phyloP scores from a whole-genome alignment of 2,329 filamentous ascomycete genomes.

The Sclerotinia spermophila region DNA sequence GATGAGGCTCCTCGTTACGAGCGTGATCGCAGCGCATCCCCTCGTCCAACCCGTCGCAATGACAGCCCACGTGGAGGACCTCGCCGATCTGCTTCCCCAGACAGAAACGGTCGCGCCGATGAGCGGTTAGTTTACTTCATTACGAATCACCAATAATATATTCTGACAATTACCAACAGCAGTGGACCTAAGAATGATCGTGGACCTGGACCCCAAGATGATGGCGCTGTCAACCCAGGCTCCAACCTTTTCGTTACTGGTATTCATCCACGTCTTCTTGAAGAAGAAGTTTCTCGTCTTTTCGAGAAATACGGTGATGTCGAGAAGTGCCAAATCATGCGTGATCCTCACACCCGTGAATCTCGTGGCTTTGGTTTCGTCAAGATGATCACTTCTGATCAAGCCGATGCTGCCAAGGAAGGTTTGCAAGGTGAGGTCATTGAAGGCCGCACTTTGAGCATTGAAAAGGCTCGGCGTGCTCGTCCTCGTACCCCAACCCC shows the following conservation, averaged over 20 bases:
- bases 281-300: constrained; percentile 86
- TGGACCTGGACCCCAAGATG: constrained; percentile 55
- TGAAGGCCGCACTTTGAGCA: constrained; percentile 92
- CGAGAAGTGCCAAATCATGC: constrained; percentile 99
- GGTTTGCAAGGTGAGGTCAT: constrained; percentile 92
- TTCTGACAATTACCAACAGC: constrained; percentile 13
- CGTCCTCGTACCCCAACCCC: constrained; percentile 94
- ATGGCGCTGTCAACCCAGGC: constrained; percentile 82
- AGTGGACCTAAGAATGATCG: constrained; percentile 52
- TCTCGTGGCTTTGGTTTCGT: constrained; percentile 99
- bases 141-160: constrained; percentile 13
- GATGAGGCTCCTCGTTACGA: constrained; percentile 65
- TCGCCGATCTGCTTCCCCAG: constrained; percentile 61
- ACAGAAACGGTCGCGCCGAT: constrained; percentile 47
- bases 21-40: constrained; percentile 64
- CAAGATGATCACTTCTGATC: constrained; percentile 94
- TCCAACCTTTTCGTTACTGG: constrained; percentile 99
- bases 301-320: constrained; percentile 99
- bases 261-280: constrained; percentile 87
- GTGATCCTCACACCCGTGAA: constrained; percentile 96
- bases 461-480: constrained; percentile 96
- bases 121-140: constrained; percentile 41
- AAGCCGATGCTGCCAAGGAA: constrained; percentile 95
- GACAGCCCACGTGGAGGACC: constrained; percentile 52
- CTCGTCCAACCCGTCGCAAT: constrained; percentile 54